Evolutionary conservation across 2,329 filamentous ascomycete genomes (phyloP), one percentile per base, ranked within the genome.

Genomic region (Aspergillus sp.): DNA sequence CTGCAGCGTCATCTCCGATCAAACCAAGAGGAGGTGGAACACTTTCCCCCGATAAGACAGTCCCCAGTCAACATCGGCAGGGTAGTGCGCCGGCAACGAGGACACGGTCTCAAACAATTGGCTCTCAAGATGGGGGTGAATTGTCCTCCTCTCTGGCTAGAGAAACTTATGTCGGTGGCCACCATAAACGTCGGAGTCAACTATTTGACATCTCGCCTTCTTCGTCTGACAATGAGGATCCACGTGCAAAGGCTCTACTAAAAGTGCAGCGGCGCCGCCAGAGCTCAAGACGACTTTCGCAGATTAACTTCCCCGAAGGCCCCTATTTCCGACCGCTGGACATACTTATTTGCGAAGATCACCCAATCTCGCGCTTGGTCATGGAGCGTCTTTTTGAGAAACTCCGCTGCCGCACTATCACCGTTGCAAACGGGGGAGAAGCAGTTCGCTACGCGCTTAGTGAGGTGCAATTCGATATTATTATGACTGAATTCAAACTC

Each of bases 311-410:
- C 39, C 84, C 89, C 41, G 92, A 93, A 53, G 89, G 89, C 0
- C 95, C 95, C 3, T 84, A 88, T 37, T 99, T 97, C 76, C 85
- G 95, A 31, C 92, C 95, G 2, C 77, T 99, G 52, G 95, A 99
- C 74, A 90, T 99, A 6, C 81, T 99, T 52, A 96, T 99, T 52
- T 98, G 95, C 71, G 95, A 99, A 76, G 95, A 99, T 68, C 95
- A 99, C 72, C 95, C 95, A 0, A 93, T 99, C 4, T 96, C 95
- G 6, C 86, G 93, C 21, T 87, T 99, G 80, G 93, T 99, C n/a
- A 98, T 99, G 93, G 95, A 99, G 71, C 95, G 96, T 67, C 79
- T 99, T 7, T 83, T 99, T 52, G 95, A 99, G 74, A 99, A 98
- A 76, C 81, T 98, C 37, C 89, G 91, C 37, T 99, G 95, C 69